Conservation (phyloP, 78 protist species). For the Emiliania huxleyi region DNA sequence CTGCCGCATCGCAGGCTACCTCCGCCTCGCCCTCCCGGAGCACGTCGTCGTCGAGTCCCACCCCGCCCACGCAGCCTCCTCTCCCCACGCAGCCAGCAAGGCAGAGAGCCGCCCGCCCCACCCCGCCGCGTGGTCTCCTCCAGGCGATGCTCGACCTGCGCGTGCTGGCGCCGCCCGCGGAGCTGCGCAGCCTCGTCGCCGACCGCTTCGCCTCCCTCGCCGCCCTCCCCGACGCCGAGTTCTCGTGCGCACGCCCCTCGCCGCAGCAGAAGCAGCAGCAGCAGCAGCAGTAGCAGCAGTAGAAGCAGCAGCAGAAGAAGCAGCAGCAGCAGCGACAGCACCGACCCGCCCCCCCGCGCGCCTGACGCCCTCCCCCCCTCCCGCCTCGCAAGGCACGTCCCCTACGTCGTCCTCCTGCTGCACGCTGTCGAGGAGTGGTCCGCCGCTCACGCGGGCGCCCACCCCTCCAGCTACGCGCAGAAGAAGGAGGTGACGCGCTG, state of each 20-base stretch:
- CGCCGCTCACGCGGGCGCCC: background rate
- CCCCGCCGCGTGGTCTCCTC: no score
- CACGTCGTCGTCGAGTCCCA: conserved; percentile 41
- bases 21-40: conserved; percentile 64
- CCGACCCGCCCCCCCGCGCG: no score
- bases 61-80: background rate
- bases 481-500: conserved; percentile 72
- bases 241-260: no score
- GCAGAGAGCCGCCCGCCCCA: no score
- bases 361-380: no score
- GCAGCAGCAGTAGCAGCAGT: no score
- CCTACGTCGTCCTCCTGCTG: conserved; percentile 53
- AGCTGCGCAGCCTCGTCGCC: background rate
- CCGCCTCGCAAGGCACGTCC: no score
- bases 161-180: background rate
- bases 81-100: no score
- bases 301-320: no score
- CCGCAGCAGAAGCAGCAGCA: no score
- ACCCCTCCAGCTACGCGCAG: conserved; percentile 42
- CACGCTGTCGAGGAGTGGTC: background rate
- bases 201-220: background rate
- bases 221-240: conserved; percentile 15
- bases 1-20: conserved; percentile 77
- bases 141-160: background rate
- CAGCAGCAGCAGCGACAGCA: no score